Evolutionary conservation across 345 rosid genomes (phyloP), one percentile per base, ranked within the genome.

Genomic region (Syzygium jambos): DNA sequence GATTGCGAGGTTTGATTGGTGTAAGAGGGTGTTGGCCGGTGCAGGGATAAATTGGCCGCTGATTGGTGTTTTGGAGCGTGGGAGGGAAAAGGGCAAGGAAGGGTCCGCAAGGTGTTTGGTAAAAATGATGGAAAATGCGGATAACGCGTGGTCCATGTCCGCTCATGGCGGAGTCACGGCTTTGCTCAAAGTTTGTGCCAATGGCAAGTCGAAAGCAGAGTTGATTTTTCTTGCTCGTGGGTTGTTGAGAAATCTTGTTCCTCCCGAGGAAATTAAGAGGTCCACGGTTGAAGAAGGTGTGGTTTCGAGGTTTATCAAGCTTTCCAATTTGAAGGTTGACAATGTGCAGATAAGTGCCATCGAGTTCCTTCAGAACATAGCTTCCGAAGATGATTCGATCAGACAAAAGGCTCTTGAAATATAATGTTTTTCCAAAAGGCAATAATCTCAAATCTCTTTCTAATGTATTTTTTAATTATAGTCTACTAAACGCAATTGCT

Each of bases 151-250:
- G 99, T 94, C 98, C 3, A 95, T 96, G 52, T 98, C 97, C 11
- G 95, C 99, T 91, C 97, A 98, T 49, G 99, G 96, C n/a, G 99
- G 99, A 25, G 99, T 98, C 56, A 92, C 98, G 1, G 95, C 95
- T 14, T 87, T 98, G 87, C 84, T 98, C 89, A 95, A 92, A 91
- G 91, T 96, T 5, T 95, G 98, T 90, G 89, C 95, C 80, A 65
- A 55, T 83, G 85, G 46, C 30, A 91, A 91, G 78, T 89, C 85
- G 5, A 87, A 90, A 2, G 92, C 91, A 11, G 96, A 94, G 86
- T 85, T 96, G 86, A 89, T 95, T 11, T 92, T 87, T 84, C 87
- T 90, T 83, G 92, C 95, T 88, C 93, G 97, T 91, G 96, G 94
- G 83, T 95, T 95, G 77, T 88, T 98, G 92, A 93, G 93, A 82